phyloP scores from a whole-genome alignment of 2,329 filamentous ascomycete species.

The Rhynchosporium secalis region DNA sequence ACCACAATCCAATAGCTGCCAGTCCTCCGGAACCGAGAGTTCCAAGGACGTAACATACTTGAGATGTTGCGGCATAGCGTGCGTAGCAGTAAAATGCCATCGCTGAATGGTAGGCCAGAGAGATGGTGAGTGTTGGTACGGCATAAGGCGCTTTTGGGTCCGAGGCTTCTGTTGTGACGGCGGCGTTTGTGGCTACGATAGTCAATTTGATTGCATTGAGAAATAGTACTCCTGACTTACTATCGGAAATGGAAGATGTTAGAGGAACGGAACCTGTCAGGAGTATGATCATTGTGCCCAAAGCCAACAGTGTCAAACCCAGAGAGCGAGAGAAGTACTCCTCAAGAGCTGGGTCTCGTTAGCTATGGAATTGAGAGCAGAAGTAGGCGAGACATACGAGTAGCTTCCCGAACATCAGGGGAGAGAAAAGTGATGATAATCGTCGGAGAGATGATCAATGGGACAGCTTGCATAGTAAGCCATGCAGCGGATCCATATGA shows the following conservation, averaged over 20 bases:
- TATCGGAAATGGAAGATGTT: conserved; percentile 43
- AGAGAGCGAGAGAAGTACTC: conserved; percentile 47
- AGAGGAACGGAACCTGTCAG: conserved; percentile 65
- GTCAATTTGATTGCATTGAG: conserved; percentile 16
- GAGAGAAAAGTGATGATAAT: conserved; percentile 61
- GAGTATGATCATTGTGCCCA: conserved; percentile 57
- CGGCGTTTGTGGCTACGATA: conserved; percentile 33
- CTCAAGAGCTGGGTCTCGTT: conserved; percentile 18
- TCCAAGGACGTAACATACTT: conserved; percentile 54
- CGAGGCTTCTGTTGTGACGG: conserved; percentile 45
- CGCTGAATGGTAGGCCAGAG: conserved; percentile 56
- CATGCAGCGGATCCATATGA: conserved; percentile 53
- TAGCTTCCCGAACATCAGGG: conserved; percentile 55
- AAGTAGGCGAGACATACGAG: conserved; percentile 44
- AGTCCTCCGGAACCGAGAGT: conserved; percentile 51
- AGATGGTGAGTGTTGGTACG: conserved; percentile 58
- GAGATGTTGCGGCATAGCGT: conserved; percentile 52
- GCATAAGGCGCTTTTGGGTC: conserved; percentile 57
- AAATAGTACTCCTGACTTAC: conserved; percentile 22
- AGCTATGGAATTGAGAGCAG: conserved; percentile 4
- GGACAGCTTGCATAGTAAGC: conserved; percentile 48
- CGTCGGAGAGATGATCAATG: conserved; percentile 58
- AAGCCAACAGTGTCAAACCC: conserved; percentile 57
- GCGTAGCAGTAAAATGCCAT: conserved; percentile 61
- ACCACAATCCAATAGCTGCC: conserved; percentile 61